Evolutionary conservation across 2,329 filamentous ascomycete genomes (phyloP).

Genomic region (Blastomyces silverae): DNA sequence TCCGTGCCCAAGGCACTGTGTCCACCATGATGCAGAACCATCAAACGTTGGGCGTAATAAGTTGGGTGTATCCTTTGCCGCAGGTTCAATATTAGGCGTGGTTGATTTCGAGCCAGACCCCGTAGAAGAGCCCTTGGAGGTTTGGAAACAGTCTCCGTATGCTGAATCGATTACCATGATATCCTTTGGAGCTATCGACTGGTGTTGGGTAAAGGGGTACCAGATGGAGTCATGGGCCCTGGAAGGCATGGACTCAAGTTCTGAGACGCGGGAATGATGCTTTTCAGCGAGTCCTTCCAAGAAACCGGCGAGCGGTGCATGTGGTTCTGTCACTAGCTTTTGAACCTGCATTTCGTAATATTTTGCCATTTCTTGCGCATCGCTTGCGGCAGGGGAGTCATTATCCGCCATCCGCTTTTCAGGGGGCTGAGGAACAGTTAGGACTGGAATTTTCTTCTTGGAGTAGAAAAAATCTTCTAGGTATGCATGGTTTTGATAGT

Average conservation of each 20-base stretch:
- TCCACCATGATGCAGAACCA: constrained; percentile 87
- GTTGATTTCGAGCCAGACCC: constrained; percentile 20
- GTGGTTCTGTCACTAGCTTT: constrained; percentile 10
- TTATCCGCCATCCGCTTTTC: constrained; percentile 29
- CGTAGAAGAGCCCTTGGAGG: constrained; percentile 33
- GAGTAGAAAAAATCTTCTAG: constrained; percentile 60
- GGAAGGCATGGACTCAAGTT: constrained; percentile 55
- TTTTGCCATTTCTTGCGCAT: constrained; percentile 51
- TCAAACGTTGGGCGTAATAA: constrained; percentile 65
- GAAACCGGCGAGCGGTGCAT: constrained; percentile 40
- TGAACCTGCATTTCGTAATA: constrained; percentile 55
- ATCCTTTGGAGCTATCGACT: constrained; percentile 52
- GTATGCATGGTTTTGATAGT: constrained; percentile 63
- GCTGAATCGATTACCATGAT: constrained; percentile 76
- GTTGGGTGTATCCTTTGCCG: constrained; percentile 14
- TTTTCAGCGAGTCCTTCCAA: constrained; percentile 48
- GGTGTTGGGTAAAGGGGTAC: constrained; percentile 84
- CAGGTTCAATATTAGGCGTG: not conserved
- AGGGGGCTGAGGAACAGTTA: constrained; percentile 56
- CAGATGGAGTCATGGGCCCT: constrained; percentile 62
- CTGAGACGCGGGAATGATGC: constrained; percentile 52
- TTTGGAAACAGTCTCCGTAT: constrained; percentile 70
- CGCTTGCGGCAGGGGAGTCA: constrained; percentile 33
- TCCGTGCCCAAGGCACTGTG: constrained; percentile 75
- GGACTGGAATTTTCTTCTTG: constrained; percentile 49